Evolutionary conservation across 805 yeast genomes (phyloP), one percentile per base, ranked within the genome.

Genomic region (Saturnispora gosingensis): DNA sequence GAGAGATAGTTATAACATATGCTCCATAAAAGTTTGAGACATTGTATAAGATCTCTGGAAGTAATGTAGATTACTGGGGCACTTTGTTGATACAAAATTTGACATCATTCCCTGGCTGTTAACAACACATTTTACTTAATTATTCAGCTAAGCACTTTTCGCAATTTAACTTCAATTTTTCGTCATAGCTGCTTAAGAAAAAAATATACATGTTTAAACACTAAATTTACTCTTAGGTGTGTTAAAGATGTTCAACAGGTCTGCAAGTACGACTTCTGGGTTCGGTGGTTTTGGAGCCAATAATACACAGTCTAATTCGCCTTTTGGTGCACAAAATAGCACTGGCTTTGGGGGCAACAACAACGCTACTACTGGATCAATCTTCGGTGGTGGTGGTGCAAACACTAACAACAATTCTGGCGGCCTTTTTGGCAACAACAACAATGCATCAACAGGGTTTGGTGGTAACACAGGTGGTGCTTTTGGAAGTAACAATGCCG

Each of bases 171-270:
- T 25, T 25, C 28, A 25, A 25, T 25, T 25, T 25, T 25, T 25
- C 28, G 9, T 8, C 28, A 25, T 25, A 25, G 9, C 9, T 25
- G 9, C 7, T 7, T 25, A 8, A 8, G 7, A 6, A 25, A 25
- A 25, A 25, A 11, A 13, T 8, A 30, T 30, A 30, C 34, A 22
- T 24, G 8, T 13, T 11, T 5, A 24, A 24, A 40, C 15, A 11
- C 10, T 16, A 27, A 27, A 20, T n/a, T 24, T 8, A 43, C 45
- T 24, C 34, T 4, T 16, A 9, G 11, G 25, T 43, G 36, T 43
- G 35, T 22, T n/a, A 40, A 10, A 3, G 36, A 71, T 77, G 81
- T 77, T 78, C 68, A 79, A 81, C 45, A 62, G 69, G 54, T 60
- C 75, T 46, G 59, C 73, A 22, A 52, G 57, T 28, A 65, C 71